Evolutionary conservation across 2,329 filamentous ascomycete genomes (phyloP), one percentile per base, ranked within the genome.

Genomic region (Neodidymelliopsis sp.): DNA sequence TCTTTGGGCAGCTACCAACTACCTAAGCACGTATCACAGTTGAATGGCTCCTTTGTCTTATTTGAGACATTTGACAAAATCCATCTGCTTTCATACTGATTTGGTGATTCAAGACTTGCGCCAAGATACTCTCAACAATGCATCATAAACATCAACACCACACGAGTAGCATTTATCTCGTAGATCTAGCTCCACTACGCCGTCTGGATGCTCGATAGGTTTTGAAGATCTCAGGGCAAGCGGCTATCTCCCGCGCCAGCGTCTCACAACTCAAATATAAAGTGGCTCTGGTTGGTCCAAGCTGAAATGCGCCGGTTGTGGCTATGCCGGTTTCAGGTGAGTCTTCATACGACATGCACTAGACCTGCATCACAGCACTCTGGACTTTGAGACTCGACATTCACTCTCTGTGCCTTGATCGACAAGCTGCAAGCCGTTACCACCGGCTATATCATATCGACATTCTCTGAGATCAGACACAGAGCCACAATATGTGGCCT

Each of bases 301-400:
- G 25, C 29, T 31, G 20, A 37, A 38, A 53, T 49, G 40, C 51
- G 40, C 49, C 49, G 48, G 57, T 48, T 52, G 56, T 57, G 54
- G 57, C 57, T 57, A 56, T 59, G 54, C 65, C 60, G 53, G 63
- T 66, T 67, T 65, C 61, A 66, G 45, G 50, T 46, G 38, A 34
- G 29, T 43, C 43, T 52, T 52, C 53, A 54, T 55, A 64, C 61
- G 51, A 51, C 42, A 60, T 45, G 34, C 37, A 4, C 29, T 9
- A 33, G 25, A 27, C 41, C 34, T 47, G 29, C 40, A 40, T 35
- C 24, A 34, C 31, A 37, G 24, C 34, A 20, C 34, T 25, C 25
- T 40, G 9, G 13, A 27, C 15, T 24, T 35, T 35, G 22, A 27
- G 18, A 24, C 24, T 40, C 27, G 19, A 37, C 44, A 15, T 35